Conservation (phyloP, 2,329 filamentous ascomycete genomes). For the Colletotrichum horii region DNA sequence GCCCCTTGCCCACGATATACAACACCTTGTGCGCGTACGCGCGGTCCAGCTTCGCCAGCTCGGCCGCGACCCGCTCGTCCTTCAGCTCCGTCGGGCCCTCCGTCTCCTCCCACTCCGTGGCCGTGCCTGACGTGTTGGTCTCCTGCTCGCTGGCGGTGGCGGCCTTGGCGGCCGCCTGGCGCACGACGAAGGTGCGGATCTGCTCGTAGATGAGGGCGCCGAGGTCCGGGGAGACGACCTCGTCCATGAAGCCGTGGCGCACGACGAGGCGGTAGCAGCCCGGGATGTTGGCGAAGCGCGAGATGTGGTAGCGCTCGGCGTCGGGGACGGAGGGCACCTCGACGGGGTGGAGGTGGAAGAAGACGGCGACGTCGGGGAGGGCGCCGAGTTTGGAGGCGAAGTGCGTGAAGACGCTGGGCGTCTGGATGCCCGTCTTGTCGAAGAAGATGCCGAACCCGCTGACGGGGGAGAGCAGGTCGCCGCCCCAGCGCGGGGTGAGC, state of each 20-base stretch:
- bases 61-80: slow-evolving; percentile 31
- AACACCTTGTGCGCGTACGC: slow-evolving; percentile 55
- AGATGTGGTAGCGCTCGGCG: slow-evolving; percentile 52
- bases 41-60: slow-evolving; percentile 48
- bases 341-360: slow-evolving; percentile 74
- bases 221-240: slow-evolving; percentile 70
- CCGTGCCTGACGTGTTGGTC: neutral
- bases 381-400: slow-evolving; percentile 75
- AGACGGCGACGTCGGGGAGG: slow-evolving; percentile 71
- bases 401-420: slow-evolving; percentile 72
- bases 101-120: neutral
- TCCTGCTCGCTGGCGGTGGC: slow-evolving; percentile 18
- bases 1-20: slow-evolving; percentile 67
- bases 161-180: slow-evolving; percentile 27
- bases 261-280: slow-evolving; percentile 73
- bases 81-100: slow-evolving; percentile 25
- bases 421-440: slow-evolving; percentile 73
- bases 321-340: slow-evolving; percentile 60
- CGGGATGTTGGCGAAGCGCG: slow-evolving; percentile 51
- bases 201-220: slow-evolving; percentile 62
- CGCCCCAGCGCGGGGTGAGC: slow-evolving; percentile 44
- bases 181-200: slow-evolving; percentile 57
- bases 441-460: slow-evolving; percentile 76
- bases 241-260: slow-evolving; percentile 76
- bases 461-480: slow-evolving; percentile 49